A percentile compares a stretch with the other conserved stretches of the same genome.
phyloP scores from a whole-genome alignment of 805 yeast species.

The Spathaspora sp. region DNA sequence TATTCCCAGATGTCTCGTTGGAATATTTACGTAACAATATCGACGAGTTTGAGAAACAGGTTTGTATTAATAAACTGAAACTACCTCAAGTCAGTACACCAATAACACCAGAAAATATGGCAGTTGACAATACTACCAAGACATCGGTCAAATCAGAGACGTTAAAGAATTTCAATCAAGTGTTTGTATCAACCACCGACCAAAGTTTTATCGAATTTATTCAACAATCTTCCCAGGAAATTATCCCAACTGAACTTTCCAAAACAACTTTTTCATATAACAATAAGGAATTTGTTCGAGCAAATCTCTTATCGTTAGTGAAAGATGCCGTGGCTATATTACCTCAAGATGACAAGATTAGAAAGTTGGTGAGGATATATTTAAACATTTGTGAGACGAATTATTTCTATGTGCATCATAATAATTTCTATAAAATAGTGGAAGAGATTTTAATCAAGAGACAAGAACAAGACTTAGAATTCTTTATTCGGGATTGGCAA shows the following conservation, averaged over 20 bases:
- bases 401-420: slow-evolving; percentile 13
- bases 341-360: slow-evolving; percentile 9
- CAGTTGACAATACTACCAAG: background rate
- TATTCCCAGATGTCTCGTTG: slow-evolving; percentile 8
- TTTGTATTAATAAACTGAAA: slow-evolving; percentile 3
- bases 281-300: slow-evolving; percentile 3
- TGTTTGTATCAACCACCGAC: slow-evolving; percentile 12
- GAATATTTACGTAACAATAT: slow-evolving; percentile 9
- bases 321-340: slow-evolving; percentile 9
- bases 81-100: background rate
- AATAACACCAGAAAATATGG: background rate
- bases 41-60: slow-evolving; percentile 10
- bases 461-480: slow-evolving; percentile 5
- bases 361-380: slow-evolving; percentile 8
- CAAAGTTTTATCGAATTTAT: slow-evolving; percentile 15
- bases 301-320: slow-evolving; percentile 6
- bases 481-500: slow-evolving; percentile 10
- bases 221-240: background rate
- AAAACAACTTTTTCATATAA: slow-evolving; percentile 5
- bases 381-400: slow-evolving; percentile 15
- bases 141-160: background rate
- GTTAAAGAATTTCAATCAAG: slow-evolving; percentile 3
- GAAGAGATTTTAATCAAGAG: slow-evolving; percentile 6
- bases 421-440: slow-evolving; percentile 3
- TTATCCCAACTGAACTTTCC: background rate